Evolutionary conservation across 352 stramenopile species (phyloP).

Genomic region (Phytophthora europaea): DNA sequence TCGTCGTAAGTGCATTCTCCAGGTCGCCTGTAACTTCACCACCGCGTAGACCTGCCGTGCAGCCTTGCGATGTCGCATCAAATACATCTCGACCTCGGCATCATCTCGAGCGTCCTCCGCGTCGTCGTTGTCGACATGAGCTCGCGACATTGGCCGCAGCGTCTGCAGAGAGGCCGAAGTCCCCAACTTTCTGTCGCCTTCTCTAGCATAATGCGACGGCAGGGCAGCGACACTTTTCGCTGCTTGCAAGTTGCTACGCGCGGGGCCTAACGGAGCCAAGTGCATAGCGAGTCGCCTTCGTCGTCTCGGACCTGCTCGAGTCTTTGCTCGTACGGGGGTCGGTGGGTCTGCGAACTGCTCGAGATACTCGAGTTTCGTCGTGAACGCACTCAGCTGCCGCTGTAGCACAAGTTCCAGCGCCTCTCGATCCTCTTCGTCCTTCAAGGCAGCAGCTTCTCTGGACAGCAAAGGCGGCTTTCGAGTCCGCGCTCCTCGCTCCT

Average conservation of each 20-base stretch:
- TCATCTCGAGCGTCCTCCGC: slow-evolving; percentile 32
- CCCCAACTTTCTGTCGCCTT: slow-evolving; percentile 9
- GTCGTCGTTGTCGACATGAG: slow-evolving; percentile 25
- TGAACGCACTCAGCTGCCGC: slow-evolving; percentile 36
- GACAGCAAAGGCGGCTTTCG: slow-evolving; percentile 26
- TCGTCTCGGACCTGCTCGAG: slow-evolving; percentile 18
- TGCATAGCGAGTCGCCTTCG: slow-evolving; percentile 25
- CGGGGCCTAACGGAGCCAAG: slow-evolving; percentile 17
- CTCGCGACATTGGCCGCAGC: slow-evolving; percentile 1
- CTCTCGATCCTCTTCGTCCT: slow-evolving; percentile 36
- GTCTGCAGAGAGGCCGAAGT: slow-evolving; percentile 28
- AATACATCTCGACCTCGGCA: slow-evolving; percentile 33
- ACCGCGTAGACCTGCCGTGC: slow-evolving; percentile 41
- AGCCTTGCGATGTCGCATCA: slow-evolving; percentile 23
- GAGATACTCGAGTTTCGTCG: slow-evolving; percentile 47
- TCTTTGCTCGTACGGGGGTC: slow-evolving; percentile 14
- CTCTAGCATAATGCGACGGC: neutral
- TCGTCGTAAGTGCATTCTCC: slow-evolving; percentile 57
- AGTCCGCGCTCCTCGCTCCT: neutral
- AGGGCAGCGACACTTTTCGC: slow-evolving; percentile 20
- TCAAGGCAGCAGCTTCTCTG: slow-evolving; percentile 26
- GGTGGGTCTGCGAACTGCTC: slow-evolving; percentile 27
- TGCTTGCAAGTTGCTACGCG: slow-evolving; percentile 16
- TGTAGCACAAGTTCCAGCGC: slow-evolving; percentile 22
- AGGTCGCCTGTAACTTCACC: slow-evolving; percentile 59